Conservation (phyloP, 1,284 basidiomycete species). For the Microbotryum saponariae region DNA sequence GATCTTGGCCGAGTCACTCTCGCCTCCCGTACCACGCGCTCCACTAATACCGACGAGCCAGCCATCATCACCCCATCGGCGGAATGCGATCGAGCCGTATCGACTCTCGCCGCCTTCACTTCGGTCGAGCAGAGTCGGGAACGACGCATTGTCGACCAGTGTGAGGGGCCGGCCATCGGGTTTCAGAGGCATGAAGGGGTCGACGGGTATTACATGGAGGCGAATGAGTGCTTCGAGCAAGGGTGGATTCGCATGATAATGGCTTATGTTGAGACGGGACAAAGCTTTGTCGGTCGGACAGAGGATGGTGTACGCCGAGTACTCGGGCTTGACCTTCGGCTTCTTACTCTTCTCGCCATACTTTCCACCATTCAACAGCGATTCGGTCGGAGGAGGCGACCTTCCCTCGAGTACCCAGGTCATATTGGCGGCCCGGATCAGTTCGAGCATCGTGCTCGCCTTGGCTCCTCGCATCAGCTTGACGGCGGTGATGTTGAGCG, state of each 20-base stretch:
- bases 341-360: constrained; percentile 8
- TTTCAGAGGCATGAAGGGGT: constrained; percentile 4
- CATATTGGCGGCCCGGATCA: constrained; percentile 73
- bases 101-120: constrained; percentile 44
- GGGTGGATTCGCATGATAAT: constrained; percentile 58
- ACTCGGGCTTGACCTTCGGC: constrained; percentile 18
- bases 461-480: constrained; percentile 84
- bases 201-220: constrained; percentile 68
- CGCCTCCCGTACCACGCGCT: constrained; percentile 65
- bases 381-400: constrained; percentile 49
- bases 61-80: constrained; percentile 47
- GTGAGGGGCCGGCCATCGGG: constrained; percentile 54
- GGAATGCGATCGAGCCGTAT: constrained; percentile 76
- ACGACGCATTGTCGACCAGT: constrained; percentile 61
- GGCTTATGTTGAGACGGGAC: constrained; percentile 75
- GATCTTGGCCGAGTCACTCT: constrained; percentile 67
- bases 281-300: constrained; percentile 90
- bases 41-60: constrained; percentile 85
- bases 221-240: constrained; percentile 61
- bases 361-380: constrained; percentile 1
- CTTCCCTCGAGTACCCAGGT: constrained; percentile 85
- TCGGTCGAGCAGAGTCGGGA: constrained; percentile 61
- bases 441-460: constrained; percentile 66
- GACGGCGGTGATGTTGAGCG: constrained; percentile 69
- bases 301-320: constrained; percentile 63